Conservation (phyloP, 2,329 filamentous ascomycete species). For the Cladosporium sp. region DNA sequence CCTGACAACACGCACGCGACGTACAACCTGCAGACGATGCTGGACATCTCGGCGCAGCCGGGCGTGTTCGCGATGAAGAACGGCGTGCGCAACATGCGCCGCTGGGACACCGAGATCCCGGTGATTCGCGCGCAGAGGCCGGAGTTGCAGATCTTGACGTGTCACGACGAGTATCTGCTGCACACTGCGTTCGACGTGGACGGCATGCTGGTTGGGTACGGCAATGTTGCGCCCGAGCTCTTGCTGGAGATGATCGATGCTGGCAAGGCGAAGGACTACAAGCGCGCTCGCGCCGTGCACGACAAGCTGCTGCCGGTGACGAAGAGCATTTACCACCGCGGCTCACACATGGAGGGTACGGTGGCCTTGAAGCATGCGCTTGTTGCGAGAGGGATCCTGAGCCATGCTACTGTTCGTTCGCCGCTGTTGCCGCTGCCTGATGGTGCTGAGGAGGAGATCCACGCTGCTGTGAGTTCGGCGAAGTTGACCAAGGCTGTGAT, state of each 20-base stretch:
- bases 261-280: conserved; percentile 53
- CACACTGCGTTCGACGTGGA: conserved; percentile 56
- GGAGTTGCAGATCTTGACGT: conserved; percentile 53
- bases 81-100: conserved; percentile 58
- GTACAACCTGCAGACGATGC: conserved; percentile 53
- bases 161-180: conserved; percentile 56
- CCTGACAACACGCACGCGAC: conserved; percentile 54
- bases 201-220: conserved; percentile 57
- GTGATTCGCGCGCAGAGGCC: conserved; percentile 52
- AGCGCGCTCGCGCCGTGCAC: conserved; percentile 50
- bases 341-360: conserved; percentile 58
- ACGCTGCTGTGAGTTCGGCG: conserved; percentile 41
- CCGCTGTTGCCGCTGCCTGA: conserved; percentile 48
- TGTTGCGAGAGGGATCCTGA: conserved; percentile 52
- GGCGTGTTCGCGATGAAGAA: conserved; percentile 60
- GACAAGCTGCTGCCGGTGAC: conserved; percentile 54
- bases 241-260: conserved; percentile 53
- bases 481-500: conserved; percentile 25
- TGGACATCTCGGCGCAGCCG: conserved; percentile 54
- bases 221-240: conserved; percentile 54
- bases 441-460: conserved; percentile 48
- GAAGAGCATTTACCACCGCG: conserved; percentile 56
- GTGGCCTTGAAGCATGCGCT: conserved; percentile 51
- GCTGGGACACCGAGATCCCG: conserved; percentile 58
- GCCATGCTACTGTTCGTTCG: conserved; percentile 53